A percentile compares a stretch with the other conserved stretches of the same genome.
phyloP scores from a whole-genome alignment of 225 moss, liverwort and hornwort genomes.

The Polytrichum commune region DNA sequence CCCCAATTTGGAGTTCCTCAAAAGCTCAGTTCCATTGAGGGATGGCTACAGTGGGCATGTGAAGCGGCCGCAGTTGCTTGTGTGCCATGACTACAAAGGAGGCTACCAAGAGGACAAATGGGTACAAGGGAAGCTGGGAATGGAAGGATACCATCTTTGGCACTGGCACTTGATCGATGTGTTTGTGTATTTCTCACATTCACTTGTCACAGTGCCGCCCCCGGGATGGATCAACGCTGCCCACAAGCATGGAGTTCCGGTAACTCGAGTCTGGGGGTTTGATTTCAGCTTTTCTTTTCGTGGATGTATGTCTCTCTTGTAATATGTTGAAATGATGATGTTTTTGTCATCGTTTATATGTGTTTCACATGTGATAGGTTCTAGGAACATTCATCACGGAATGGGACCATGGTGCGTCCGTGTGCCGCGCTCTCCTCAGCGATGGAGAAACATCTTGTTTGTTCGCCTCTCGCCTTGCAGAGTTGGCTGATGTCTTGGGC shows the following conservation, averaged over 20 bases:
- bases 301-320: no score
- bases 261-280: conserved; percentile 15
- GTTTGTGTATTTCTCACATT: conserved; percentile 91
- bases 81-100: conserved; percentile 76
- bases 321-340: no score
- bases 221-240: conserved; percentile 91
- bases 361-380: conserved; percentile 35
- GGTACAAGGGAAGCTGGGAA: conserved; percentile 44
- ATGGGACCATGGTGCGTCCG: conserved; percentile 58
- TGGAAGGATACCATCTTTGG: conserved; percentile 52
- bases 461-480: conserved; percentile 82
- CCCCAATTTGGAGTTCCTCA: conserved; percentile 51
- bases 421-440: conserved; percentile 65
- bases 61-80: conserved; percentile 67
- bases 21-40: conserved; percentile 48
- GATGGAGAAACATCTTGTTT: conserved; percentile 45
- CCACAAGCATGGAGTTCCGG: conserved; percentile 89
- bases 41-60: conserved; percentile 1
- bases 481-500: conserved; percentile 77
- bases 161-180: conserved; percentile 87
- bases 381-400: conserved; percentile 95
- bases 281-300: no score
- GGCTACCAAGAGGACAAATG: conserved; percentile 64
- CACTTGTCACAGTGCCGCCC: conserved; percentile 83
- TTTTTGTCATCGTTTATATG: not conserved